phyloP scores from a whole-genome alignment of 2,329 filamentous ascomycete species.

The Cercospora berteroae region DNA sequence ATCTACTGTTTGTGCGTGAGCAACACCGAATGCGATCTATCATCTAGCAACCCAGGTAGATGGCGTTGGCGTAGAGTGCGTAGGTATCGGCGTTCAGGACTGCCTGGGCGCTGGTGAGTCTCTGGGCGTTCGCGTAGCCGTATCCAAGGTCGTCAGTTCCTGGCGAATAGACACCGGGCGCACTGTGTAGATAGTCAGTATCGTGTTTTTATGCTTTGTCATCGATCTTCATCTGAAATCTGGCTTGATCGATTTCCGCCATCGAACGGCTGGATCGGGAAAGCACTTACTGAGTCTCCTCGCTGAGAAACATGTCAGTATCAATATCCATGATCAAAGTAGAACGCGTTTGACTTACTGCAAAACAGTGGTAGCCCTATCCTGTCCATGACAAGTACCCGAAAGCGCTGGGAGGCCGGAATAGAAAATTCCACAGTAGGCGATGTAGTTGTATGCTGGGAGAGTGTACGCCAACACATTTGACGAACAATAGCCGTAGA shows the following conservation, averaged over 20 bases:
- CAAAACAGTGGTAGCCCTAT: slow-evolving; percentile 63
- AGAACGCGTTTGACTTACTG: slow-evolving; percentile 40
- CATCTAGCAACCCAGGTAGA: slow-evolving; percentile 1
- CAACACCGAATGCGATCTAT: background rate
- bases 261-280: background rate
- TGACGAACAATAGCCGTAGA: slow-evolving; percentile 51
- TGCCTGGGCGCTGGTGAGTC: slow-evolving; percentile 51
- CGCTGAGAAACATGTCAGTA: slow-evolving; percentile 31
- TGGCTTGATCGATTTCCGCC: background rate
- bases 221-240: background rate
- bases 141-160: slow-evolving; percentile 61
- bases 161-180: slow-evolving; percentile 41
- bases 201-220: background rate
- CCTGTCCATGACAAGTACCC: slow-evolving; percentile 60
- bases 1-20: background rate
- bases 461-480: slow-evolving; percentile 59
- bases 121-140: slow-evolving; percentile 53
- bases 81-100: slow-evolving; percentile 64
- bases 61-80: slow-evolving; percentile 49
- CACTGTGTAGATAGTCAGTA: slow-evolving; percentile 24
- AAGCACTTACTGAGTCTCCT: slow-evolving; percentile 56
- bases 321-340: background rate
- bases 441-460: slow-evolving; percentile 47
- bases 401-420: slow-evolving; percentile 52
- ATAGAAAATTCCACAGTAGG: slow-evolving; percentile 64